Evolutionary conservation across 2,329 filamentous ascomycete species (phyloP), one percentile per base, ranked within the genome.

Genomic region (Rhynchosporium graminicola): DNA sequence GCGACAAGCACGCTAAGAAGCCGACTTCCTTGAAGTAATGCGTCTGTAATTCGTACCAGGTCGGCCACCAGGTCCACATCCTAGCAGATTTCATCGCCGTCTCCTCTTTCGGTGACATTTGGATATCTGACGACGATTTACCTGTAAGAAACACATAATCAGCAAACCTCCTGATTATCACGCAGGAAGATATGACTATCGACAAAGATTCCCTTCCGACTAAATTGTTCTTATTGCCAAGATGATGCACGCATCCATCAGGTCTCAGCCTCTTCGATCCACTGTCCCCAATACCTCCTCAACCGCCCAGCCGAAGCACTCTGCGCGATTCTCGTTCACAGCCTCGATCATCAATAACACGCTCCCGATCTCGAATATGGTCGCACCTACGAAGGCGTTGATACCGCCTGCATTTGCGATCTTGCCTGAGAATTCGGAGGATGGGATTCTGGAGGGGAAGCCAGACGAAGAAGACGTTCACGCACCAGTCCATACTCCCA

Each of bases 301-400:
- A 1, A 90, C 68, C 0, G 87, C 87, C 86, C 86, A 90, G 3
- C 87, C 87, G 71, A 90, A 90, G 72, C 87, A 90, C 12, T 82
- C 84, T 0, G 81, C 76, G 12, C 82, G 77, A 68, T 88, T 85
- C 69, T 86, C 84, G 71, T 90, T 90, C n/a, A 89, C 78, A 3
- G 87, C 87, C 73, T 90, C 87, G 1, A 88, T 76, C 74, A 90
- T 78, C 31, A 90, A 77, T 1, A 90, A 73, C 1, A 89, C 70
- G 42, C 83, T 85, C 0, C 87, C 87, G 3, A 87, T 59, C 67
- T 87, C 85, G 71, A 91, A 90, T 6, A 90, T 76, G 0, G 85
- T 87, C 0, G 86, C 86, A 3, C 87, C 87, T n/a, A 90, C 79
- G 68, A 88, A 85, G 0, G 84, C 86, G 0, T 83, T 85, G 28